Evolutionary conservation across 352 stramenopile genomes (phyloP).

Genomic region (Phytopythium chamaehyphon): DNA sequence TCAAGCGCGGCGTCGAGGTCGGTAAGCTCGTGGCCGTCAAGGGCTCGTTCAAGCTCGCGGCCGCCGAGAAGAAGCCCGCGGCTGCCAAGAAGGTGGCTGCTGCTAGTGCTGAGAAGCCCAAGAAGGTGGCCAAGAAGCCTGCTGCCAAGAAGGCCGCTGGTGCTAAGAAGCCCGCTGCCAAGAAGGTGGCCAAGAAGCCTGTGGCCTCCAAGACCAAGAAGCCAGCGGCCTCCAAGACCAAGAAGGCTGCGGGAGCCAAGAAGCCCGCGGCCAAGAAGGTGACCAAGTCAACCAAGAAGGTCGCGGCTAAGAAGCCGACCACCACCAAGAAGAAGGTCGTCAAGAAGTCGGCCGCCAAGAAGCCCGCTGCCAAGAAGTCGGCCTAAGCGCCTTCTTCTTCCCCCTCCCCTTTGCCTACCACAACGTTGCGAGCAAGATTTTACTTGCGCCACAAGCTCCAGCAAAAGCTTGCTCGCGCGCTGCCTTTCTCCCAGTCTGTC

Average conservation of each 20-base stretch:
- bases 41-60: conserved; percentile 92
- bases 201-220: conserved; percentile 9
- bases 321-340: conserved; percentile 60
- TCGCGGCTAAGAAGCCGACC: conserved; percentile 45
- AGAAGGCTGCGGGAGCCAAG: conserved; percentile 29
- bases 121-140: conserved; percentile 47
- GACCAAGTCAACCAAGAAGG: conserved; percentile 31
- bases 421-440: too few relatives aligned
- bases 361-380: conserved; percentile 21
- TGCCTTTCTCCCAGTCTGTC: background rate
- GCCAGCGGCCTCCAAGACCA: background rate
- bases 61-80: conserved; percentile 88
- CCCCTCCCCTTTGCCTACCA: too few relatives aligned
- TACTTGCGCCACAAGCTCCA: too few relatives aligned
- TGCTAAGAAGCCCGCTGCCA: conserved; percentile 53
- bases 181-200: conserved; percentile 28
- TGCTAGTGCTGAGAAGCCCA: conserved; percentile 19
- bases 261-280: conserved; percentile 19
- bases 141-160: conserved; percentile 9
- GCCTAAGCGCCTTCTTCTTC: conserved; percentile 5
- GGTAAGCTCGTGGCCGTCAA: conserved; percentile 92
- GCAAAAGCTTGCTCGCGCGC: too few relatives aligned
- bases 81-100: conserved; percentile 28
- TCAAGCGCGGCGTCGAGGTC: conserved; percentile 88
- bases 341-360: conserved; percentile 69